Evolutionary conservation across 2,329 filamentous ascomycete species (phyloP).

Genomic region (Sclerotinia spermophila): DNA sequence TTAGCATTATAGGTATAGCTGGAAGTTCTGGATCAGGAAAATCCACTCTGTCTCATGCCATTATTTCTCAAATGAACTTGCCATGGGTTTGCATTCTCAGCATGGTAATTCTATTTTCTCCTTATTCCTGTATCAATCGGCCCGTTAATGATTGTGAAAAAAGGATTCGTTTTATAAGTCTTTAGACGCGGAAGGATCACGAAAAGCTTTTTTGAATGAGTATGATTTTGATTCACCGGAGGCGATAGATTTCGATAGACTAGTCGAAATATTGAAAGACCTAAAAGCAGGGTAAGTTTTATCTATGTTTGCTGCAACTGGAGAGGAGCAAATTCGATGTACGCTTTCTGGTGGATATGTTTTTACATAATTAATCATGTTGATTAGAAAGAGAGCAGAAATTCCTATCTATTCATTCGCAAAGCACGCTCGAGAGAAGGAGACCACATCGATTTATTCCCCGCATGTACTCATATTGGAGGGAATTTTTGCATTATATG

Average conservation of each 20-base stretch:
- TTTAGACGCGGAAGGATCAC: constrained; percentile 73
- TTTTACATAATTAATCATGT: constrained; percentile 11
- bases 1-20: constrained; percentile 94
- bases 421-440: constrained; percentile 74
- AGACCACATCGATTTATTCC: constrained; percentile 88
- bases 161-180: constrained; percentile 98
- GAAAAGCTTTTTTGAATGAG: constrained; percentile 80
- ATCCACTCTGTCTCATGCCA: constrained; percentile 87
- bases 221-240: constrained; percentile 95
- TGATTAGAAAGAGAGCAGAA: constrained; percentile 71
- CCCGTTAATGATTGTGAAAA: constrained; percentile 16
- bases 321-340: background rate
- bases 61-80: constrained; percentile 82
- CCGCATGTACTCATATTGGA: constrained; percentile 94
- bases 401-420: constrained; percentile 95
- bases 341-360: too few relatives aligned
- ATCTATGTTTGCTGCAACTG: background rate
- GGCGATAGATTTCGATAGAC: constrained; percentile 88
- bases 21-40: constrained; percentile 94
- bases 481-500: constrained; percentile 92
- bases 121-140: background rate
- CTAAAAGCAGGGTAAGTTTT: constrained; percentile 81
- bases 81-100: constrained; percentile 98
- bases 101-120: constrained; percentile 61
- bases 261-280: constrained; percentile 75